Base-by-base conservation (phyloP, 345 rosid genomes). In the Pugionium dolabratum region DNA sequence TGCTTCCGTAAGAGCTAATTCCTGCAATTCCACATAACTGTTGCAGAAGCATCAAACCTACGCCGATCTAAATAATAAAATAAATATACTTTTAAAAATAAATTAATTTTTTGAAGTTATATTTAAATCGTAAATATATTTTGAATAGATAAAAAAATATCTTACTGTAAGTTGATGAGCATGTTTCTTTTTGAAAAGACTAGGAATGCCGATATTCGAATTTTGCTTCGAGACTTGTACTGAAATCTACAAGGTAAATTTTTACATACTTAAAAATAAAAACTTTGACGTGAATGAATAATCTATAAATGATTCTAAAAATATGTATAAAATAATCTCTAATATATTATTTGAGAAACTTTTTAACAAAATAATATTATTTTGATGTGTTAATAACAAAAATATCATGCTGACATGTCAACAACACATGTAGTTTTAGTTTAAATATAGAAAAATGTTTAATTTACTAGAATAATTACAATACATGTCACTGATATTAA, bases 141-240 rank as follows among this genome's bases (percentile, higher is more conserved):
- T 18, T 18, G 32, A 47, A 39, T 33, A 9, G 55, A 29, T 10
- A 2, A 32, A 26, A 64, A 0, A 2, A 2, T 36, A 39, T 47
- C 90, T 82, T 43, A 90, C 95, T 1, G 72, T 78, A 59, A 85
- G 85, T 57, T 83, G 70, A 59, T 61, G 73, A 26, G 80, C 75
- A 74, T 85, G 87, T 85, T 76, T 82, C 53, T 56, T 48, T 42
- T 67, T 75, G 66, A 90, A 85, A 78, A 90, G 59, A 64, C 80
- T 79, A 7, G 67, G 25, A 42, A 79, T 28, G 43, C 77, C 53
- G 9, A 66, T 69, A 61, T 39, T 70, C 57, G 59, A 10, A 48
- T 39, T 54, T 54, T 25, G 57, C 34, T 71, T 83, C 39, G 70
- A 74, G 72, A 4, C 65, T 69, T 65, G 80, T 69, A 3, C 78